phyloP scores from a whole-genome alignment of 2,329 filamentous ascomycete species.

The Fusarium denticulatum region DNA sequence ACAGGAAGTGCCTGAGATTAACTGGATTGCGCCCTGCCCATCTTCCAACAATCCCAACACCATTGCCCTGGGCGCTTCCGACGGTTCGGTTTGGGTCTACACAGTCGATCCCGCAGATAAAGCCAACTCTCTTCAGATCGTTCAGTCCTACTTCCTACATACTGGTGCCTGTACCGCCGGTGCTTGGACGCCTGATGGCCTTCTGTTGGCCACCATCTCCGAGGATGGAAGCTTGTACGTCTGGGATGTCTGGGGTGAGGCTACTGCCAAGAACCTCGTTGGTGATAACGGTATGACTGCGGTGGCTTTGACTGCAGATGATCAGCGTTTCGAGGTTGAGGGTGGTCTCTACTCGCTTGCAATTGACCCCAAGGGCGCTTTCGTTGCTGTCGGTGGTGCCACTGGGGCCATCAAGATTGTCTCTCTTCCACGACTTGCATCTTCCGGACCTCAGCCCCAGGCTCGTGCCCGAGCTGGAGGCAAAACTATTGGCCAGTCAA shows the following conservation, averaged over 20 bases:
- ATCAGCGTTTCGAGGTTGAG: slow-evolving; percentile 91
- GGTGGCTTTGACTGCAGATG: slow-evolving; percentile 78
- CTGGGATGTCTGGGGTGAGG: slow-evolving; percentile 89
- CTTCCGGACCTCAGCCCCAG: slow-evolving; percentile 35
- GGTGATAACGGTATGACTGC: slow-evolving; percentile 70
- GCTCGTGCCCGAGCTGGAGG: slow-evolving; percentile 43
- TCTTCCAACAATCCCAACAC: slow-evolving; percentile 77
- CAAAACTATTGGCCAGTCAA: slow-evolving; percentile 45
- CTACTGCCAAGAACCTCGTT: slow-evolving; percentile 65
- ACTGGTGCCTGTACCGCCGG: slow-evolving; percentile 88
- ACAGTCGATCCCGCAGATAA: slow-evolving; percentile 75
- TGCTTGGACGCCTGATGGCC: slow-evolving; percentile 88
- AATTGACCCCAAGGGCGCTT: slow-evolving; percentile 79
- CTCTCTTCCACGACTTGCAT: slow-evolving; percentile 74
- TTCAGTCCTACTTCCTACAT: slow-evolving; percentile 93
- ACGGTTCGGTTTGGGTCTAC: slow-evolving; percentile 97
- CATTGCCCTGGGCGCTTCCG: slow-evolving; percentile 85
- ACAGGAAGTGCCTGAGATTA: slow-evolving; percentile 93
- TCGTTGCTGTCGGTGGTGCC: slow-evolving; percentile 88
- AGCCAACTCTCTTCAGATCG: slow-evolving; percentile 75
- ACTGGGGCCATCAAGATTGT: slow-evolving; percentile 87
- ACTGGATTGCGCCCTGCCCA: slow-evolving; percentile 86
- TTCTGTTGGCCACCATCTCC: slow-evolving; percentile 84
- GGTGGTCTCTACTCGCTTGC: slow-evolving; percentile 91
- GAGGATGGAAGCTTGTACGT: slow-evolving; percentile 92